Evolutionary conservation across 2,329 filamentous ascomycete genomes (phyloP).

Genomic region (Fusarium secorum): DNA sequence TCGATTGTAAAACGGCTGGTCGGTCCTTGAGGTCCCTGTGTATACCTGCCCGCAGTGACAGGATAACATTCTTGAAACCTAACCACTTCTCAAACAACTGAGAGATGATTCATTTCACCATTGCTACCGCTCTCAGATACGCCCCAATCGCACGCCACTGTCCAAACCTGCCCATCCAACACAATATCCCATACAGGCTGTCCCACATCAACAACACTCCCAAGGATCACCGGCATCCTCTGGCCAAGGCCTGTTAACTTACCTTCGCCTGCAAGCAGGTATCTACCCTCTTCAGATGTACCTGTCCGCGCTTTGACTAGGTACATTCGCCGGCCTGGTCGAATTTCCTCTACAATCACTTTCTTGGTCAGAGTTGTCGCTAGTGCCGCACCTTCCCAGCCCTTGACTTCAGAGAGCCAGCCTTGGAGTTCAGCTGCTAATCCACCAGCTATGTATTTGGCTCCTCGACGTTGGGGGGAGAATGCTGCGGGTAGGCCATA

Average conservation of each 20-base stretch:
- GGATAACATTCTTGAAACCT: not conserved
- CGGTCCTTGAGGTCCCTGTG: too few species aligned
- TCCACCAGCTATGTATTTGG: constrained; percentile 48
- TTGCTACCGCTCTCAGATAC: constrained; percentile 17
- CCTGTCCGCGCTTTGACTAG: constrained; percentile 39
- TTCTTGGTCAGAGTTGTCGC: constrained; percentile 26
- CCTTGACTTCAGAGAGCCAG: constrained; percentile 53
- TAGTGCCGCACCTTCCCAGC: constrained; percentile 41
- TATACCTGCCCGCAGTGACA: not conserved
- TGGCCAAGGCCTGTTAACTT: constrained; percentile 48
- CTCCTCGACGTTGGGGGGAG: constrained; percentile 49
- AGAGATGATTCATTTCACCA: not conserved
- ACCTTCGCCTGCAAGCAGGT: constrained; percentile 51
- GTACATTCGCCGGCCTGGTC: constrained; percentile 48
- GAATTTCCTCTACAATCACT: constrained; percentile 45
- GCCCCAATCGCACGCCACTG: constrained; percentile 52
- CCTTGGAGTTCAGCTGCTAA: constrained; percentile 52
- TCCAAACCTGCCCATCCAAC: constrained; percentile 47
- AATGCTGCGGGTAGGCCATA: constrained; percentile 44
- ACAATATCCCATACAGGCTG: constrained; percentile 51
- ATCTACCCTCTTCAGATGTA: constrained; percentile 21
- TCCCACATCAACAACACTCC: constrained; percentile 46
- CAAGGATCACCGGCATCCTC: constrained; percentile 40
- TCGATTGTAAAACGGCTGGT: not conserved
- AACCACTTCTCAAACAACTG: not conserved